Conservation (phyloP, 352 stramenopile genomes). For the Pythium grandisporangium region DNA sequence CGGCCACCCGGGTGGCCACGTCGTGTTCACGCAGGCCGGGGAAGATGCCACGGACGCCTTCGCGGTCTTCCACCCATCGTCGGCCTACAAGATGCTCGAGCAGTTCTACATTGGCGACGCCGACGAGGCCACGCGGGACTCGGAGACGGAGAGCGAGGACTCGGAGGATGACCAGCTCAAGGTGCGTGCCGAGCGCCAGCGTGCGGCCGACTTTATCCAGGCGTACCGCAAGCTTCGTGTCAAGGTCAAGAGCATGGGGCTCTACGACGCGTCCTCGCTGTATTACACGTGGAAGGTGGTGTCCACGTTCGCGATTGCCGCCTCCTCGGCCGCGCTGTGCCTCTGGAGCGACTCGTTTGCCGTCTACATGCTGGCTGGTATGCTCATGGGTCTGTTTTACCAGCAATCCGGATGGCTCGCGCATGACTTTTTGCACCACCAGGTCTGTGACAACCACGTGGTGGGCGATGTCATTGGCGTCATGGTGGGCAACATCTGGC, state of each 20-base stretch:
- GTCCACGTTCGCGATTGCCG: constrained; percentile 89
- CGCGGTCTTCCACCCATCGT: constrained; percentile 94
- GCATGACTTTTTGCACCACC: constrained; percentile 97
- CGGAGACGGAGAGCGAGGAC: constrained; percentile 15
- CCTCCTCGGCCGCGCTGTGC: constrained; percentile 81
- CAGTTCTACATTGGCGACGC: constrained; percentile 97
- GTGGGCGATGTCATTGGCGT: constrained; percentile 91
- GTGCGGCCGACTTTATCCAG: constrained; percentile 91
- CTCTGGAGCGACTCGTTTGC: constrained; percentile 65
- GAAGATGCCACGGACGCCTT: constrained; percentile 99
- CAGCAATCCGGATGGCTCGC: constrained; percentile 98
- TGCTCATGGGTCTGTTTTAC: constrained; percentile 96
- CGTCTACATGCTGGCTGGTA: constrained; percentile 89
- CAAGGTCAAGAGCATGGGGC: constrained; percentile 92
- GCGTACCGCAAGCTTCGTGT: constrained; percentile 93
- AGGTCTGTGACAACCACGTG: constrained; percentile 94
- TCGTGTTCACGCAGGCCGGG: constrained; percentile 97
- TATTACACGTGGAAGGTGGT: constrained; percentile 96
- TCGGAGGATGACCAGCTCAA: constrained; percentile 42
- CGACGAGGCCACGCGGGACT: constrained; percentile 53
- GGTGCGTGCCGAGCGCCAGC: constrained; percentile 30
- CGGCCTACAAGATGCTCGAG: constrained; percentile 91
- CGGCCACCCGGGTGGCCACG: constrained; percentile 79
- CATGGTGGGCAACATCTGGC: constrained; percentile 95
- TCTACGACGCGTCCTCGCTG: constrained; percentile 88